These are phyloP conservation scores for Colletotrichum musicola DNA, from an alignment of 2,329 filamentous ascomycete species.

Conservation along the genomic window DNA sequence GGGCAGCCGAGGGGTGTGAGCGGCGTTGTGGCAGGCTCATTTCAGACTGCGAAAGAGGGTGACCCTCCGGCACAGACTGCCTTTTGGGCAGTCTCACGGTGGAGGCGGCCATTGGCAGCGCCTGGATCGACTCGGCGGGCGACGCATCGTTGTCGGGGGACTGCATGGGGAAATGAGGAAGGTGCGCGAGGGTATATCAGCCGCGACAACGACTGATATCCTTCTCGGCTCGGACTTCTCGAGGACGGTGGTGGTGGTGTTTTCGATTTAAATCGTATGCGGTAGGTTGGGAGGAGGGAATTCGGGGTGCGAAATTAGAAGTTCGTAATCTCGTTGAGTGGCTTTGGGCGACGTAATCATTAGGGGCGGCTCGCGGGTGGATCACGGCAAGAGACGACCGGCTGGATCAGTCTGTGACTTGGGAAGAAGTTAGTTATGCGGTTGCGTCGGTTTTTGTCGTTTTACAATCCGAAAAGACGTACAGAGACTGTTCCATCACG, in stretches of 20 bases:
- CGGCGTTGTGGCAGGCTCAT: conserved; percentile 65
- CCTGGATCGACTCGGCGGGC: conserved; percentile 76
- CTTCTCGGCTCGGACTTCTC: conserved; percentile 31
- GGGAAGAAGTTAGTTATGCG: background rate
- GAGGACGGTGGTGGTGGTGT: background rate
- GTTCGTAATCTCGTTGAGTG: conserved; percentile 18
- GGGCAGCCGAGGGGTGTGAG: conserved; percentile 69
- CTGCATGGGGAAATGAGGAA: conserved; percentile 72
- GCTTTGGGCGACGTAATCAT: conserved; percentile 34
- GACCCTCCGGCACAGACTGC: conserved; percentile 63
- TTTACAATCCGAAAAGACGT: background rate
- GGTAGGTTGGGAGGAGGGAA: background rate
- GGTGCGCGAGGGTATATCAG: conserved; percentile 27
- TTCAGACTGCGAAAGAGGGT: conserved; percentile 64
- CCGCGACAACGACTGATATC: conserved; percentile 31
- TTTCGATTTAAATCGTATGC: background rate
- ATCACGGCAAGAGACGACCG: conserved; percentile 19
- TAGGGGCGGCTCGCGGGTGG: conserved; percentile 25
- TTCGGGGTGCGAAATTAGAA: conserved; percentile 17
- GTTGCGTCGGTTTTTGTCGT: background rate
- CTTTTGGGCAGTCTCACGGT: conserved; percentile 72
- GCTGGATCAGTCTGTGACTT: conserved; percentile 20
- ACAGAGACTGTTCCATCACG: conserved; percentile 35
- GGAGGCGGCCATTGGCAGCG: conserved; percentile 76
- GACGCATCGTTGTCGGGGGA: conserved; percentile 73